Evolutionary conservation across 306 rosid species (phyloP), one percentile per base, ranked within the genome.

Genomic region (Albizia julibrissin): DNA sequence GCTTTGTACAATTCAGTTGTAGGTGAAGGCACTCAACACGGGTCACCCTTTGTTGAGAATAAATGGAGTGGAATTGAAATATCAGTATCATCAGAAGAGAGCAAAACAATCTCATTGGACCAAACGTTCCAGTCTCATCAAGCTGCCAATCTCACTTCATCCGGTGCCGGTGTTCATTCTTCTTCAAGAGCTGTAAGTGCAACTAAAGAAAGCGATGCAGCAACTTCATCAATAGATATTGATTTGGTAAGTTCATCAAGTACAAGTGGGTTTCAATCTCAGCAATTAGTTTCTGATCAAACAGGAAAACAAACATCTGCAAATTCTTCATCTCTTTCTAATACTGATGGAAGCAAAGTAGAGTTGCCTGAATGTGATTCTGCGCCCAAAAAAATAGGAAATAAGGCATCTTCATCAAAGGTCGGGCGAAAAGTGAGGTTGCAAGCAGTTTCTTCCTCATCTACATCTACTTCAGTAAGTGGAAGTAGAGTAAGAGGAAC

Each of bases 1-100:
- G 92, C 98, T 67, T 81, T 95, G 86, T 92, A 95, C 86, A 87
- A 89, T 82, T 81, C 93, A 54, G 94, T 91, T 87, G 89, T 93
- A 31, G 94, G 79, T 77, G 94, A 93, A 84, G 81, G 90, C 37
- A 75, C 88, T 83, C 80, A 72, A 68, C 76, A 87, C 10, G 86
- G 88, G 56, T 56, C 94, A 33, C 79, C 87, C 34, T 70, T 42
- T 52, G 79, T 29, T 78, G 91, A 87, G 67, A 76, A 59, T 76
- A 87, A 90, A 79, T 91, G 79, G 70, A 78, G 62, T 34, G 69
- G 79, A 81, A 83, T 89, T 75, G 91, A 89, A 85, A 85, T 87
- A 58, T 86, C 92, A 16, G 52, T 87, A 26, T 85, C 84, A 69
- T 89, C 90, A 29, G 97, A 88, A 86, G 91, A 91, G 87, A 87